Evolutionary conservation across 2,329 filamentous ascomycete species (phyloP).

Genomic region (Monilinia fructigena): DNA sequence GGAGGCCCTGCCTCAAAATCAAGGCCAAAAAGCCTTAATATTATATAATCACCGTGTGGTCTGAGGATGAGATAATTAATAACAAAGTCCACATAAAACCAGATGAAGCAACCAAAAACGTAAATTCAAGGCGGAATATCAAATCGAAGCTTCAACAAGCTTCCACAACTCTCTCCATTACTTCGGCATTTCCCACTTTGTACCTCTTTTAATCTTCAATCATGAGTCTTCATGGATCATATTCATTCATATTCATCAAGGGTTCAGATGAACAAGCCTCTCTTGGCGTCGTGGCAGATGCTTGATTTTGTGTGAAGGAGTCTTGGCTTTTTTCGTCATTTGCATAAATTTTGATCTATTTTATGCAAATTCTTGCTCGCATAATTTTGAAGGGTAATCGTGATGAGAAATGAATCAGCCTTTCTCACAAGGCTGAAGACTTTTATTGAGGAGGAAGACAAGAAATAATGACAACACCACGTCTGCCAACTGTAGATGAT

Average conservation of each 20-base stretch:
- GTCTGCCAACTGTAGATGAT: conserved; percentile 45
- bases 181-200: not conserved
- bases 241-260: not conserved
- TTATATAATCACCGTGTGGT: no score
- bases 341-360: not conserved
- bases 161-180: not conserved
- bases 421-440: not conserved
- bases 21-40: no score
- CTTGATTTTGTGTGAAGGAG: not conserved
- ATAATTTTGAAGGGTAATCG: not conserved
- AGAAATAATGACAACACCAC: conserved; percentile 19
- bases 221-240: no score
- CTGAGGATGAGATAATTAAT: no score
- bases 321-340: not conserved
- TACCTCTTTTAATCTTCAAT: no score
- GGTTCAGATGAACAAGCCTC: conserved; percentile 18
- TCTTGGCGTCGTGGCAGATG: conserved; percentile 9
- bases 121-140: not conserved
- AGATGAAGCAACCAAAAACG: not conserved
- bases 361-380: not conserved
- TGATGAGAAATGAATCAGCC: not conserved
- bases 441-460: not conserved
- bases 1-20: no score
- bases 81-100: not conserved
- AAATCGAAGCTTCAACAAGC: conserved; percentile 8